Conservation (phyloP, 148 eudicot species). For the Chenopodium formosanum region DNA sequence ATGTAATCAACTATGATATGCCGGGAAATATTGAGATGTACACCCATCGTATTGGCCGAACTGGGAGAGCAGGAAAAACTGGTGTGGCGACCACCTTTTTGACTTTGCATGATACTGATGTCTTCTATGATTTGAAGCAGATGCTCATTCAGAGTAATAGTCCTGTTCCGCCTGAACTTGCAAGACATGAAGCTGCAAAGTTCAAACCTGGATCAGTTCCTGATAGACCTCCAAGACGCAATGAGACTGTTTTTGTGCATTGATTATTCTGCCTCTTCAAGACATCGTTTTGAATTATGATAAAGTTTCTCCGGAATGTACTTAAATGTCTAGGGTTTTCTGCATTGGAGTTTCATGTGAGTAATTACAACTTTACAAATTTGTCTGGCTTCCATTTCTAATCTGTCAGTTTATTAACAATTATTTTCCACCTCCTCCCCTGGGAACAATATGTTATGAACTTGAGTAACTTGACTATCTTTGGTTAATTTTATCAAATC, state of each 20-base stretch:
- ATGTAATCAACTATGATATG: constrained; percentile 60
- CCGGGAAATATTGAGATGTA: constrained; percentile 71
- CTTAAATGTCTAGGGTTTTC: neutral
- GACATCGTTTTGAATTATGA: neutral
- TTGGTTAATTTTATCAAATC: neutral
- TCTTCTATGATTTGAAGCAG: constrained; percentile 78
- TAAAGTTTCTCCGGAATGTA: neutral
- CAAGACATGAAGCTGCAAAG: constrained; percentile 67
- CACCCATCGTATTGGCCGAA: constrained; percentile 62
- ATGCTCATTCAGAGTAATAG: constrained; percentile 77
- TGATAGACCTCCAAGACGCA: constrained; percentile 62
- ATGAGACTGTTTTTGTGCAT: constrained; percentile 55
- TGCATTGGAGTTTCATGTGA: constrained; percentile 20
- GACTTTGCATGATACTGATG: constrained; percentile 69
- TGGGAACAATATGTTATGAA: neutral
- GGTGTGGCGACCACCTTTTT: constrained; percentile 77
- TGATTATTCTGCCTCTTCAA: constrained; percentile 15
- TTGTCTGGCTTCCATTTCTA: neutral
- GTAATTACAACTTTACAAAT: constrained; percentile 7
- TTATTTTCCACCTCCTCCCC: neutral
- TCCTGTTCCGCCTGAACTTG: constrained; percentile 80
- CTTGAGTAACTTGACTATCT: neutral
- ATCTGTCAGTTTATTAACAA: neutral
- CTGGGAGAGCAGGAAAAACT: constrained; percentile 64
- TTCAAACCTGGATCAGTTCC: constrained; percentile 62